Evolutionary conservation across 768 basidiomycete genomes (phyloP), one percentile per base, ranked within the genome.

Genomic region (Trametes maxima): DNA sequence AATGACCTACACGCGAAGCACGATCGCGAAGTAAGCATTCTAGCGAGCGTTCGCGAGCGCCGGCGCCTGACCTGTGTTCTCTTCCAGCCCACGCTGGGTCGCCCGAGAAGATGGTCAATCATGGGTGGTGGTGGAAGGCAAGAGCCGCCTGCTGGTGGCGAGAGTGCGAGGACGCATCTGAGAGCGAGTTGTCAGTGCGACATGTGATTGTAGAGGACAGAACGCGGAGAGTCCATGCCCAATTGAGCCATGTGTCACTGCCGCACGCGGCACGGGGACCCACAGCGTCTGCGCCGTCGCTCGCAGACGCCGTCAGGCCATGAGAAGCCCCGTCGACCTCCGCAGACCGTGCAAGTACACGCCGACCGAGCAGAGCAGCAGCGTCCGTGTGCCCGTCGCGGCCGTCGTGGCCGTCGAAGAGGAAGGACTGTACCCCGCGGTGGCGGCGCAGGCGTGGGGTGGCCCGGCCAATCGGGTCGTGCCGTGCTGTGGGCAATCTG

Each of bases 41-140:
- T 36, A 44, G 25, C 47, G 25, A 28, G 45, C 45, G 22, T 36
- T 54, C 37, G 51, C 37, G 35, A 37, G 52, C 46, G 33, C 47
- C 40, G 12, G 42, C 21, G 24, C 68, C 78, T 21, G 54, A 89
- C 92, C 78, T 94, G 94, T 2, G 88, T 76, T 43, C 95, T 84
- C 74, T 93, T 95, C 89, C 94, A 95, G n/a, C 87, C 85, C 12
- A 90, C 86, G 71, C 80, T 94, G 1, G 95, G 95, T 22, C 89
- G 85, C 50, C 95, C 95, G 5, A 93, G 75, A 40, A 98, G 75
- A 72, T 97, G 94, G 79, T 98, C 95, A 71, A 98, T 92, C 95
- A 98, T 98, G 67, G 46, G 39, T 47, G 37, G 57, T 58, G 56
- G 44, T 62, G 42, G 58, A 39, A 46, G 62, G 44, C 24, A 24